Evolutionary conservation across 2,329 filamentous ascomycete genomes (phyloP), one percentile per base, ranked within the genome.

Genomic region (Colletotrichum siamense): DNA sequence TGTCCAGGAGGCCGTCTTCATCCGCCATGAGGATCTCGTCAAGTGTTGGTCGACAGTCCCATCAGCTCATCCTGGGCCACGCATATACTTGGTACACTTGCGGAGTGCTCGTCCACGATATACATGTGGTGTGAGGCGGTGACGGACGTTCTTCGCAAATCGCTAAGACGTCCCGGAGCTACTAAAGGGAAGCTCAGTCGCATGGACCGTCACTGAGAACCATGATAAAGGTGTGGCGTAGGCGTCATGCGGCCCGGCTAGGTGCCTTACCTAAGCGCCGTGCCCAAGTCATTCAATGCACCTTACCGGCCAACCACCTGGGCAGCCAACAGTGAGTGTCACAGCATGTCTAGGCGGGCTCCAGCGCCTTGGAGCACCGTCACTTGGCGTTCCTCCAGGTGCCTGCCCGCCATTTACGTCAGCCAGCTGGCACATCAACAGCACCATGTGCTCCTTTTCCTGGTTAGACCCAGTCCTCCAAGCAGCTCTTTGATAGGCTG

Each of bases 1-100:
- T 94, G 78, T 91, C 88, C 77, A 93, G 87, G 77, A 96, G 88
- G 73, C 86, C 85, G 66, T 69, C 70, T 81, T 90, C 88, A 86
- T 91, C 88, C 84, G 91, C 92, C 93, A 94, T 94, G 83, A 80
- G 80, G 77, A 77, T 76, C 44, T 71, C 52, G 75, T 75, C 36
- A 70, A 73, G 55, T 63, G 22, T 44, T 73, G 32, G 30, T 73
- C 63, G 44, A 76, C 30, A 52, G 36, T 65, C 24, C 49, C 73
- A 76, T 77, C 61, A 73, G 69, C 72, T 59, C 71, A 77, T 77
- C 10, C 26, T 77, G 66, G 61, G 72, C 75, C 52, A 63, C 36
- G 26, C 24, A 44, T 62, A 52, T 22, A 22, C 44, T 52, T 52
- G 44, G 66, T 62, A 73, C 44, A 74, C 63, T 68, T 59, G 64